Evolutionary conservation across 2,329 filamentous ascomycete genomes (phyloP).

Genomic region (Drechslerella coelobrocha): DNA sequence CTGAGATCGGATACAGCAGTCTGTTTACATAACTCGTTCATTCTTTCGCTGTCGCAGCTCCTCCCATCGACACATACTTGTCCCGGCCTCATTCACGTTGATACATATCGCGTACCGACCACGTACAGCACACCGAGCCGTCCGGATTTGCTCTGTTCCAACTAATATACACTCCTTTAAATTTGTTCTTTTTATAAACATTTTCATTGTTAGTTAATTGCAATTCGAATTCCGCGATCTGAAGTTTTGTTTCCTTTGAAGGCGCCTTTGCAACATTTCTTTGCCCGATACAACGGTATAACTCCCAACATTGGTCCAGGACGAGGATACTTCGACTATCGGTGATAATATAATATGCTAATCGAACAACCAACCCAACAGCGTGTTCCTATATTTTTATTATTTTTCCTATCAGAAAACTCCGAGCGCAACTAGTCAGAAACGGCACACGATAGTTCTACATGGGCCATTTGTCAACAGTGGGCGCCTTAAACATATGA

Average conservation of each 20-base stretch:
- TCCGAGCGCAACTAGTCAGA: too few relatives aligned
- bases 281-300: neutral
- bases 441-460: too few relatives aligned
- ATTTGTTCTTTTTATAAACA: too few relatives aligned
- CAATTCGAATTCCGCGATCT: neutral
- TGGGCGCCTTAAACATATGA: too few relatives aligned
- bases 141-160: too few relatives aligned
- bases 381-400: too few relatives aligned
- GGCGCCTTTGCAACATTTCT: neutral
- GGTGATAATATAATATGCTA: neutral
- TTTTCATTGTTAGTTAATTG: neutral
- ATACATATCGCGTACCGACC: neutral
- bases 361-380: neutral
- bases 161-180: too few relatives aligned
- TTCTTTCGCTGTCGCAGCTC: neutral
- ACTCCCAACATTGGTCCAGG: neutral
- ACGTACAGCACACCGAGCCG: too few relatives aligned
- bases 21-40: conserved; percentile 2
- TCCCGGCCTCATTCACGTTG: neutral
- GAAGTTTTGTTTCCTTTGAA: neutral
- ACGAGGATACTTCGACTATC: neutral
- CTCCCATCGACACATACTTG: neutral
- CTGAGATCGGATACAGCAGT: neutral
- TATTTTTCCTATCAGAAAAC: neutral
- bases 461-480: too few relatives aligned